Percentiles rank a stretch among this genome's conserved stretches.
phyloP scores from a whole-genome alignment of 139 green algal genomes.

The Closterium sp. region DNA sequence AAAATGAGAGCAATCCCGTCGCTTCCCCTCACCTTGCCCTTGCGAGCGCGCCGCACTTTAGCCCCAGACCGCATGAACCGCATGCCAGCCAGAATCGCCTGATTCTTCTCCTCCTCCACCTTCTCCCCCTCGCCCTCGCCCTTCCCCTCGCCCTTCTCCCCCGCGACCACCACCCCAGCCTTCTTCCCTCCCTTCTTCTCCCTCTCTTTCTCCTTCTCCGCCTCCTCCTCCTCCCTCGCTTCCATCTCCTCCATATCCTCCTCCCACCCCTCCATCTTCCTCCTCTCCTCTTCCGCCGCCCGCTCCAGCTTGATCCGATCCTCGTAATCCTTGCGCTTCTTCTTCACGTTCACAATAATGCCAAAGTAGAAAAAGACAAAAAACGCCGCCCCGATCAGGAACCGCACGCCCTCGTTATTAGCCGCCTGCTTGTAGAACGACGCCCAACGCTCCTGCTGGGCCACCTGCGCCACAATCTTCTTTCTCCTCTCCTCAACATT shows the following conservation, averaged over 20 bases:
- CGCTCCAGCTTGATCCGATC: conserved; percentile 19
- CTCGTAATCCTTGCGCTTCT: conserved; percentile 22
- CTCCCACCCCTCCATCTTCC: conserved; percentile 20
- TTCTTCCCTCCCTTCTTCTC: not conserved
- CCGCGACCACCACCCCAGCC: not conserved
- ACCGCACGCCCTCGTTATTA: conserved; percentile 21
- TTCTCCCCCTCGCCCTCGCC: not conserved
- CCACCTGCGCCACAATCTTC: conserved; percentile 1
- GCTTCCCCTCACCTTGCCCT: not conserved
- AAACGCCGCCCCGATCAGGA: conserved; percentile 5
- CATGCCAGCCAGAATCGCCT: not conserved
- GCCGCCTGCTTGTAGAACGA: conserved; percentile 1
- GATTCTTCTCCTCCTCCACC: conserved; percentile 13
- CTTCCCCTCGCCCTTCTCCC: not conserved
- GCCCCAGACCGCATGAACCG: not conserved
- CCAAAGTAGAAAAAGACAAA: conserved; percentile 31
- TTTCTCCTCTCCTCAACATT: not conserved
- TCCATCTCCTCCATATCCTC: conserved; percentile 15
- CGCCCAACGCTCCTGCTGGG: not conserved
- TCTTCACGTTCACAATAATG: conserved; percentile 3
- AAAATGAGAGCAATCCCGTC: too few species aligned
- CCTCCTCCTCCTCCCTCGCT: conserved; percentile 13
- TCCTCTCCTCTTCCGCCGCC: conserved; percentile 11
- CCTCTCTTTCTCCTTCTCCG: conserved; percentile 4
- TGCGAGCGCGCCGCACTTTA: not conserved